These are phyloP conservation scores for Pseudogymnoascus sp. DNA, from an alignment of 2,329 filamentous ascomycete genomes.

Conservation along the genomic window DNA sequence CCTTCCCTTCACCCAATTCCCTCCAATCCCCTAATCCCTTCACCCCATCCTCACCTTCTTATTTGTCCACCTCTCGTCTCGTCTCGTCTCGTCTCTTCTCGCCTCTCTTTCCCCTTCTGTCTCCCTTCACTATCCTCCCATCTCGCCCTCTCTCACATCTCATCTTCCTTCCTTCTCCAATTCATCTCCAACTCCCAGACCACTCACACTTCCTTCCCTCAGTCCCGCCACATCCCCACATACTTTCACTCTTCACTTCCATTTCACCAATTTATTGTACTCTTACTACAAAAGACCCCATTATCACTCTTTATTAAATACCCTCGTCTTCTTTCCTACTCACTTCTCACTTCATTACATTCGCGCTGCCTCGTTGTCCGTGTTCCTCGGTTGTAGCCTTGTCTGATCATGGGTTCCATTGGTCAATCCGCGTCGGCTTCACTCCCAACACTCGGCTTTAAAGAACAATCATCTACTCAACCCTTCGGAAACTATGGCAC, in stretches of 20 bases:
- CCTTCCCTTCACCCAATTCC: neutral
- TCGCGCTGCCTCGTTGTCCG: neutral
- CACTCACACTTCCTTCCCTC: neutral
- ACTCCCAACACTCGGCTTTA: neutral
- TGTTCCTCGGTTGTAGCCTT: slow-evolving; percentile 5
- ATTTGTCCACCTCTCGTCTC: slow-evolving; percentile 9
- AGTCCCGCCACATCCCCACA: neutral
- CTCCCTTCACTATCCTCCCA: slow-evolving; percentile 6
- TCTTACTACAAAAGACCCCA: neutral
- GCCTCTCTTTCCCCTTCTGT: slow-evolving; percentile 3
- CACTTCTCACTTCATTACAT: slow-evolving; percentile 1
- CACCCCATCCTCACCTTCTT: slow-evolving; percentile 6
- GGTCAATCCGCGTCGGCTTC: slow-evolving; percentile 7
- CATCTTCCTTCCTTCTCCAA: neutral
- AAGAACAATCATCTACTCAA: neutral
- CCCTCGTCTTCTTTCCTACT: neutral
- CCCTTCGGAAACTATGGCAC: neutral
- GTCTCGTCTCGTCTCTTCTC: slow-evolving; percentile 10
- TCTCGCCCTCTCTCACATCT: slow-evolving; percentile 2
- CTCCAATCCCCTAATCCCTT: slow-evolving; percentile 7
- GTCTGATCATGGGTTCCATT: slow-evolving; percentile 7
- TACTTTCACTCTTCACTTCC: neutral
- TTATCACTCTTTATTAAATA: slow-evolving; percentile 2
- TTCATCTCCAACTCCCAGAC: neutral
- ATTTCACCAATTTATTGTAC: neutral